Conservation (phyloP, 768 basidiomycete genomes). For the Russula brevipes region DNA sequence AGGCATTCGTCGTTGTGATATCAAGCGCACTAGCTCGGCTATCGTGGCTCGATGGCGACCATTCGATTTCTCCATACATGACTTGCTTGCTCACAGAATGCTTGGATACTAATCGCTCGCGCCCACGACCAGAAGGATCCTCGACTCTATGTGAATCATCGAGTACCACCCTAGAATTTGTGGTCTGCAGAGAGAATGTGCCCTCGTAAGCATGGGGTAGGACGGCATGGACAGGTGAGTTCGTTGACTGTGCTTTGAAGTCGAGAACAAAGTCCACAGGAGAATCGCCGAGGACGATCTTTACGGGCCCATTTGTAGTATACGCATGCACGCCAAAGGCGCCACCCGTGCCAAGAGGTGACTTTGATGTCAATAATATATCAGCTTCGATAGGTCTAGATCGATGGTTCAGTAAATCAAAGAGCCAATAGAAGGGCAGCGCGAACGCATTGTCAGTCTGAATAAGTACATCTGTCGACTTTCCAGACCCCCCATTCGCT, state of each 20-base stretch:
- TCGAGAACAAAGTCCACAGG: conserved; percentile 37
- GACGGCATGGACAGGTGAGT: conserved; percentile 27
- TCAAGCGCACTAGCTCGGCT: conserved; percentile 1
- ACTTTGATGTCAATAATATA: conserved; percentile 34
- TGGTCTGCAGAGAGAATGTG: conserved; percentile 32
- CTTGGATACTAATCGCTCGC: conserved; percentile 28
- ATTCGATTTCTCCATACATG: conserved; percentile 3
- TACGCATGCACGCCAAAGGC: conserved; percentile 33
- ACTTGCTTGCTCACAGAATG: background rate
- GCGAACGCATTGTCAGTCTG: conserved; percentile 43
- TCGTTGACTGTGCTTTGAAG: conserved; percentile 32
- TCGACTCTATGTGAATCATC: conserved; percentile 25
- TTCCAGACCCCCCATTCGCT: conserved; percentile 24
- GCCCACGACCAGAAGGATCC: conserved; percentile 36
- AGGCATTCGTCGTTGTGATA: conserved; percentile 3
- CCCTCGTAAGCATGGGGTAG: conserved; percentile 43
- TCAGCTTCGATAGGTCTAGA: conserved; percentile 34
- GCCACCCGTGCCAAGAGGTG: conserved; percentile 27
- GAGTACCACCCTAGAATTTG: conserved; percentile 28
- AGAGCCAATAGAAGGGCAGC: too few species aligned
- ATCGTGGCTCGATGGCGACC: background rate
- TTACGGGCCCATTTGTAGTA: conserved; percentile 32
- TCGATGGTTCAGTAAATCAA: background rate
- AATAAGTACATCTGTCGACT: conserved; percentile 33
- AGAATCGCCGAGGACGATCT: conserved; percentile 29